Evolutionary conservation across 306 rosid species (phyloP), one percentile per base, ranked within the genome.

Genomic region (Cicer arietinum): DNA sequence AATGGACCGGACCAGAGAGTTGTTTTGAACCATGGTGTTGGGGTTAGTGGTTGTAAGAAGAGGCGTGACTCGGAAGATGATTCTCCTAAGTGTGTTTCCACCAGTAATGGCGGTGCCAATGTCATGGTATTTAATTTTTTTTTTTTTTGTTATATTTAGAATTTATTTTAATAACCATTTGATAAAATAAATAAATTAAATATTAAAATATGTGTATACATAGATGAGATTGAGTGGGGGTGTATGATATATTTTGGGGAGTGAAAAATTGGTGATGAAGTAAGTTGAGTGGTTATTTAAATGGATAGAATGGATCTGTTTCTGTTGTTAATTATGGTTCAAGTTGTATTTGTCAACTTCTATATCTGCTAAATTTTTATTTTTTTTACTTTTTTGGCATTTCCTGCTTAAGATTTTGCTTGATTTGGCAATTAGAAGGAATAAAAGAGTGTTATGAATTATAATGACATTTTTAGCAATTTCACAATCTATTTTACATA

Each of bases 41-140:
- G 50, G 53, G 56, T 80, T 73, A 18, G 51, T 64, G 17, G 84
- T 58, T 10, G 59, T 48, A 84, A 82, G 82, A 93, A 89, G 88
- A 80, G 88, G 62, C 89, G 86, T n/a, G 93, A 89, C 47, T 83
- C 82, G 0, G 92, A 86, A 43, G 88, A 85, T 3, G 92, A 88
- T 25, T 85, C 91, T 1, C 52, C 88, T 22, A 90, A 90, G 77
- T 83, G 58, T 65, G 80, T 75, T 44, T 79, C 92, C 14, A 77
- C 96, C 42, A 83, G 89, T 62, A 89, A 84, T 69, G 91, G 77
- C 77, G 88, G 81, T 84, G 82, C 65, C 85, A 88, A 85, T 91
- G 83, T 62, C 81, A 78, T 56, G 90, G 93, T 89, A 86, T 53
- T 52, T 58, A 57, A 67, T 48, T 78, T 39, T 10, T 11, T 39